These are phyloP conservation scores for Extremus antarcticus DNA, from an alignment of 495 filamentous ascomycete species.

Conservation along the genomic window DNA sequence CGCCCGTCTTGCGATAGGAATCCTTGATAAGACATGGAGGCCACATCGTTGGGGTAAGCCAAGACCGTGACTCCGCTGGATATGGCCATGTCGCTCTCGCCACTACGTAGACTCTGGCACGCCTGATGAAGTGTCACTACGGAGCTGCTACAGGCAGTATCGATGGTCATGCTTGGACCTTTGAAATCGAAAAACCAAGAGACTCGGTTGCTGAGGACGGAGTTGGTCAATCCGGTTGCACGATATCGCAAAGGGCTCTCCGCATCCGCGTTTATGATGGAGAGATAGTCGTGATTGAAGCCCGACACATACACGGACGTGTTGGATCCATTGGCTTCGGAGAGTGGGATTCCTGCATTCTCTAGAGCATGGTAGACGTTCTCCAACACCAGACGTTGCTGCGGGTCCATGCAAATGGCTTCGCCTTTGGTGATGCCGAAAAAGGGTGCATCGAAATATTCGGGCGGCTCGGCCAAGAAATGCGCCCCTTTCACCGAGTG, in stretches of 20 bases:
- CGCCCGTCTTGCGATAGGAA: constrained; percentile 1
- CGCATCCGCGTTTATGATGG: constrained; percentile 1
- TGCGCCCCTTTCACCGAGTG: no score
- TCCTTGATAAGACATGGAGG: neutral
- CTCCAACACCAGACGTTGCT: no score
- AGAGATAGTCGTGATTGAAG: constrained; percentile 3
- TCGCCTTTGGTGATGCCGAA: no score
- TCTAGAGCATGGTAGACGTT: no score
- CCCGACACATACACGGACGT: neutral
- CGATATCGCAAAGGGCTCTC: neutral
- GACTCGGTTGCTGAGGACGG: constrained; percentile 41
- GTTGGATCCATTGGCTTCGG: no score
- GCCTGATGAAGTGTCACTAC: constrained; percentile 5
- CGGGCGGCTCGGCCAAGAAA: no score
- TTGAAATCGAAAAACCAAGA: constrained; percentile 40
- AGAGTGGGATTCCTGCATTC: no score
- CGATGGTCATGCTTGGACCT: constrained; percentile 39
- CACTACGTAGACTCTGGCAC: neutral
- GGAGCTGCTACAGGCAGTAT: constrained; percentile 42
- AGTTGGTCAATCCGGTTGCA: constrained; percentile 15
- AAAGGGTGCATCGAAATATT: no score
- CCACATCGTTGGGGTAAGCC: neutral
- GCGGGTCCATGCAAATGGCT: no score
- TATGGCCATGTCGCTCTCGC: constrained; percentile 4
- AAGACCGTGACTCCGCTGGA: neutral